phyloP scores from a whole-genome alignment of 441 rosid species.

The Pelargonium fulgidum region DNA sequence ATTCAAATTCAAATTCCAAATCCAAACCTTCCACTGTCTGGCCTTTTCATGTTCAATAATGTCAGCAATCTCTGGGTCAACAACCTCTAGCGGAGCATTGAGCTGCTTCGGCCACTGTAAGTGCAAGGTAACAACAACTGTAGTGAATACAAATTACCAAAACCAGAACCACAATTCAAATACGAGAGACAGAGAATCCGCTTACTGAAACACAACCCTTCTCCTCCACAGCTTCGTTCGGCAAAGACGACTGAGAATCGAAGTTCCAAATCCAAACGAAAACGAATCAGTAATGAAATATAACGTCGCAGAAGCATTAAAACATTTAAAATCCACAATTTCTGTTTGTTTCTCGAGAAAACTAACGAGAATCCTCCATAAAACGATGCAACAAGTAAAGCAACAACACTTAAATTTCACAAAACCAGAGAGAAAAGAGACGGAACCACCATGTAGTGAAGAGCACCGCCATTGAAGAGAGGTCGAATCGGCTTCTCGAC shows the following conservation, averaged over 20 bases:
- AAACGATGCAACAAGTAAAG: too few relatives aligned
- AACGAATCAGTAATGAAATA: background rate
- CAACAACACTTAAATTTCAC: background rate
- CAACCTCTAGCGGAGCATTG: constrained; percentile 71
- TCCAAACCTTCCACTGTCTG: constrained; percentile 91
- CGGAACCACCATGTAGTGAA: constrained; percentile 48
- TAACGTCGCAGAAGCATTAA: background rate
- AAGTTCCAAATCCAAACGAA: background rate
- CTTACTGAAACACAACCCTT: constrained; percentile 74
- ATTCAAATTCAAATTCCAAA: background rate
- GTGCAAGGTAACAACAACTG: background rate
- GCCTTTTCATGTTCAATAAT: constrained; percentile 95
- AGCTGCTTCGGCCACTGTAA: constrained; percentile 93
- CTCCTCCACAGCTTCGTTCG: constrained; percentile 87
- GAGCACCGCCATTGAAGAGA: constrained; percentile 53
- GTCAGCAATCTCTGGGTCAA: constrained; percentile 91
- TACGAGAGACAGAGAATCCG: background rate
- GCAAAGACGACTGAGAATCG: constrained; percentile 66
- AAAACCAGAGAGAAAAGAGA: constrained; percentile 2
- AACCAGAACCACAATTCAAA: background rate
- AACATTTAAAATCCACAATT: background rate
- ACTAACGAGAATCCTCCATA: background rate
- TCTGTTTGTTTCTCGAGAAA: background rate
- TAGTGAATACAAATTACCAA: background rate
- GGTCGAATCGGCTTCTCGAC: constrained; percentile 74